Percentiles rank a stretch among this genome's conserved stretches.
These are phyloP conservation scores for Zizania latifolia DNA, from an alignment of 176 grass and related monocot genomes.

Conservation along the genomic window DNA sequence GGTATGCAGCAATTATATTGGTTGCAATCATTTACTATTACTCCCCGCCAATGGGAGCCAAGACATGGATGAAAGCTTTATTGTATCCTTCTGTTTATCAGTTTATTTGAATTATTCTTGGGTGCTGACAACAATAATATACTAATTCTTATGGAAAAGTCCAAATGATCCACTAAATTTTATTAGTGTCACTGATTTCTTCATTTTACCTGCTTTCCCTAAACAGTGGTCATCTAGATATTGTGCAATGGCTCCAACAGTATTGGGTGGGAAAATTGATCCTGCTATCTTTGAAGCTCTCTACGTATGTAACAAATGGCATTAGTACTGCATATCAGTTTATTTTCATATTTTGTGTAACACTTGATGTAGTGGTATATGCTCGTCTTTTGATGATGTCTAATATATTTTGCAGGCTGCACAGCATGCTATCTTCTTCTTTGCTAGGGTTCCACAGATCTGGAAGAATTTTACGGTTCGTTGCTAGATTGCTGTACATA, in stretches of 20 bases:
- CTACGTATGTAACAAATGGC: slow-evolving; percentile 54
- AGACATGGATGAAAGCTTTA: slow-evolving; percentile 76
- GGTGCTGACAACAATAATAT: background rate
- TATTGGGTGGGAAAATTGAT: slow-evolving; percentile 83
- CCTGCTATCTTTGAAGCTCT: slow-evolving; percentile 89
- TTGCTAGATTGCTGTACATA: slow-evolving; percentile 5
- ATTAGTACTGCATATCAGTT: no score
- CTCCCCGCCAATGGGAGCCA: slow-evolving; percentile 62
- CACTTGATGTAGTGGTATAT: background rate
- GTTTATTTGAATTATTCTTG: slow-evolving; percentile 2
- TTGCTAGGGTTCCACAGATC: slow-evolving; percentile 93
- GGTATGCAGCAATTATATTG: slow-evolving; percentile 74
- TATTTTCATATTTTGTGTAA: background rate
- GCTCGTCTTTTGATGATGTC: background rate
- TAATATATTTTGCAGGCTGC: slow-evolving; percentile 54
- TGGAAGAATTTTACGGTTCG: slow-evolving; percentile 87
- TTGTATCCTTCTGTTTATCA: slow-evolving; percentile 58
- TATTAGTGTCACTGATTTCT: background rate
- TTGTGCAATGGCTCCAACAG: slow-evolving; percentile 69
- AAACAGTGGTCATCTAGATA: slow-evolving; percentile 56
- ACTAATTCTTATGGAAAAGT: background rate
- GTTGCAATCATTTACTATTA: slow-evolving; percentile 90
- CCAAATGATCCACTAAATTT: background rate
- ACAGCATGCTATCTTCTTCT: slow-evolving; percentile 95
- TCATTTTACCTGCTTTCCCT: slow-evolving; percentile 35